Conservation (phyloP, 2,329 filamentous ascomycete genomes). For the Seiridium unicorne region DNA sequence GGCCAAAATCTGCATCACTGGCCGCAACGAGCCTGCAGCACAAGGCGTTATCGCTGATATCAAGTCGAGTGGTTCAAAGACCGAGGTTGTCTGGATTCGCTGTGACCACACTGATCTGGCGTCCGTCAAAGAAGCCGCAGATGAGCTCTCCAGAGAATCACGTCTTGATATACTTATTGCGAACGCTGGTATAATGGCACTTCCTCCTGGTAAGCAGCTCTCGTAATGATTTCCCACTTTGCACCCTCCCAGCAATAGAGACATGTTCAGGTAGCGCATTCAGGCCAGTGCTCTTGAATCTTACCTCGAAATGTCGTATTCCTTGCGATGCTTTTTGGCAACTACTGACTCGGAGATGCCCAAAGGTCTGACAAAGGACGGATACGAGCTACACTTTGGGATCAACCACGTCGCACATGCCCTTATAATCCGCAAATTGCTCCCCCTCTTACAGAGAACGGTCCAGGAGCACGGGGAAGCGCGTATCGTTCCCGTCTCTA, state of each 20-base stretch:
- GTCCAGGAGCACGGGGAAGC: slow-evolving; percentile 15
- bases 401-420: slow-evolving; percentile 1
- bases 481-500: slow-evolving; percentile 18
- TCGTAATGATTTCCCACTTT: background rate
- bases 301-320: too few species aligned
- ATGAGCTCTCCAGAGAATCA: background rate
- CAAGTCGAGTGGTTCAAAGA: background rate
- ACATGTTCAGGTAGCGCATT: too few species aligned
- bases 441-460: slow-evolving; percentile 15
- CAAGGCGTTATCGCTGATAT: background rate
- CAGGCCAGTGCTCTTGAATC: too few species aligned
- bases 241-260: too few species aligned
- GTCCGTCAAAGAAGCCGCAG: slow-evolving; percentile 6
- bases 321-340: background rate
- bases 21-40: slow-evolving; percentile 30
- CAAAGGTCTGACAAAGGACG: background rate
- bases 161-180: background rate
- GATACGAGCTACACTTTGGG: slow-evolving; percentile 2
- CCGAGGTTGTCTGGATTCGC: background rate
- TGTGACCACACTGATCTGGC: background rate
- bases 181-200: background rate
- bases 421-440: background rate
- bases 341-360: background rate
- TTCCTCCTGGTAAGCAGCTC: background rate
- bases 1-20: slow-evolving; percentile 13